Evolutionary conservation across 495 filamentous ascomycete genomes (phyloP), one percentile per base, ranked within the genome.

Genomic region (Polyplosphaeria fusca): DNA sequence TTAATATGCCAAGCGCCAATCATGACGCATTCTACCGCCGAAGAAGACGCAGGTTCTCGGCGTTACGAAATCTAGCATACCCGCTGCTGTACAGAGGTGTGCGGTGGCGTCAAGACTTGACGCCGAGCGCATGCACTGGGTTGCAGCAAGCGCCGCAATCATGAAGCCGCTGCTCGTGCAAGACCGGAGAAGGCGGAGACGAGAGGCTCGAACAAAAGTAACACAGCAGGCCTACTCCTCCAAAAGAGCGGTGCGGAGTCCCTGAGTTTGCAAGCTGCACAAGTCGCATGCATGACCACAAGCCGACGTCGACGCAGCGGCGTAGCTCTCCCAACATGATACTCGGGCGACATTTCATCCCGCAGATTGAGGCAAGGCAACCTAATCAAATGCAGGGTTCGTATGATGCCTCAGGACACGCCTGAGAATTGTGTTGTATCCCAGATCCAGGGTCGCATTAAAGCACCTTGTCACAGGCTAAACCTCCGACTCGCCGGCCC

Each of bases 391-490:
- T 14, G 7, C 30, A 35, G 30, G 30, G 30, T 35, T 14, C 30
- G 30, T 35, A 35, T 7, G 30, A 35, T 58, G 41, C 37, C 49
- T 20, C 45, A 35, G 7, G 7, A 7, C 30, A 14, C 30, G 30
- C 30, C 30, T 35, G 30, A 35, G 30, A 14, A 35, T 7, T 35
- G 14, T 14, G 30, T 14, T 35, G 16, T 2, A 58, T 18, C 37
- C 55, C 22, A 16, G 11, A 27, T n/a, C 43, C 55, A 12, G 47
- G 55, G 18, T 27, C 5, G 55, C 40, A 51, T 52, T n/a, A 39
- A 51, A 52, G 9, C n/a, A 39, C 27, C 47, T 18, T 27, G 43
- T 60, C 43, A 41, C 56, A 60, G 56, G 48, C 56, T 60, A 53
- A 53, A 53, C 23, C 30, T 60, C 49, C 41, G 32, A 53, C 48